These are phyloP conservation scores for Strigomonas culicis DNA, from an alignment of 208 protist species.

Conservation along the genomic window DNA sequence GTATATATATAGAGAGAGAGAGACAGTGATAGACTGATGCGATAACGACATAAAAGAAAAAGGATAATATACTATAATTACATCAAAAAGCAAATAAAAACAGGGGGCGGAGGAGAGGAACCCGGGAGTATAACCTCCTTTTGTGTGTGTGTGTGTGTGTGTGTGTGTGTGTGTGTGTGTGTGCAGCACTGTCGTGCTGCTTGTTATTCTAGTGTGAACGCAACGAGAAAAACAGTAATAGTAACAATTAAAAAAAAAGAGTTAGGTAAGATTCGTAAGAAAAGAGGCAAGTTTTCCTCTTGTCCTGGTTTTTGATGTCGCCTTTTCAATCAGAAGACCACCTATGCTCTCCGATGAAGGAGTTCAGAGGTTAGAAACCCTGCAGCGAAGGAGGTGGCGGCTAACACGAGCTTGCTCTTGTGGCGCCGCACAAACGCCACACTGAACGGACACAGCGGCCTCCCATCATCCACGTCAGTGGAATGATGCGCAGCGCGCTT, in stretches of 20 bases:
- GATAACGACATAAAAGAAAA: slow-evolving; percentile 10
- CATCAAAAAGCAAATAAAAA: slow-evolving; percentile 4
- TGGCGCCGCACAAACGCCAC: slow-evolving; percentile 36
- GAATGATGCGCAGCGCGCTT: slow-evolving; percentile 4
- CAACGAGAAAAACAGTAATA: slow-evolving; percentile 7
- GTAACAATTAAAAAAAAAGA: not conserved
- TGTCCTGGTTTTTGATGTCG: not conserved
- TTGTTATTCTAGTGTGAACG: not conserved
- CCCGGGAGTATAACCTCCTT: slow-evolving; percentile 5
- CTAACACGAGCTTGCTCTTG: slow-evolving; percentile 6
- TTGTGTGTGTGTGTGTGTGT: too few relatives aligned
- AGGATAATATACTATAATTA: not conserved
- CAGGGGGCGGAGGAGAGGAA: slow-evolving; percentile 5
- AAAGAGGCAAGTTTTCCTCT: not conserved
- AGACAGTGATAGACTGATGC: not conserved
- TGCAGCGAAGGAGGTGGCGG: not conserved
- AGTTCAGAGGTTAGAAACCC: not conserved
- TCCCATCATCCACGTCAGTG: slow-evolving; percentile 5
- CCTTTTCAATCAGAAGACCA: not conserved
- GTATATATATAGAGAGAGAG: not conserved
- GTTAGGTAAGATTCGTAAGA: not conserved
- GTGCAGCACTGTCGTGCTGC: not conserved
- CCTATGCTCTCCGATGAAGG: not conserved
- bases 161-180: too few relatives aligned
- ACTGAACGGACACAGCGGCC: slow-evolving; percentile 42